Percentiles rank a stretch among this genome's conserved stretches.
Evolutionary conservation across 2,329 filamentous ascomycete species (phyloP).

Genomic region (Penicillium sp.): DNA sequence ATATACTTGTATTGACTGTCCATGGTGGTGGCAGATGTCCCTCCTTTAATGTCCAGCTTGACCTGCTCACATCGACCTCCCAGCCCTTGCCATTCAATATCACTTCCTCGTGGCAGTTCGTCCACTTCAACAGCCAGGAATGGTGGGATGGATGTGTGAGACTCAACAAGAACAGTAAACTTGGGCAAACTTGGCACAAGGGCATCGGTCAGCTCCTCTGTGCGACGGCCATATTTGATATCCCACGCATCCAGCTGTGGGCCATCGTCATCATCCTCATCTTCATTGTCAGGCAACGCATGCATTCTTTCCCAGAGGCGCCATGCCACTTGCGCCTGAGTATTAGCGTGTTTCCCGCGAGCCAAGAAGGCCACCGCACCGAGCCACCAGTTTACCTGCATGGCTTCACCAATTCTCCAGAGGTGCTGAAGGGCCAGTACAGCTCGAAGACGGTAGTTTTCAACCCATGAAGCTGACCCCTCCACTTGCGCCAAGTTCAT

Average conservation of each 20-base stretch:
- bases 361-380: conserved; percentile 74
- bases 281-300: conserved; percentile 18
- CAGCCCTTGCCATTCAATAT: conserved; percentile 80
- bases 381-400: conserved; percentile 71
- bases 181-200: conserved; percentile 24
- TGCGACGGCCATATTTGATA: conserved; percentile 57
- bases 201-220: conserved; percentile 37
- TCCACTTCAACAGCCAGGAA: conserved; percentile 75
- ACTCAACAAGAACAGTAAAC: conserved; percentile 29
- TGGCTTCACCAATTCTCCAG: conserved; percentile 74
- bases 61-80: conserved; percentile 52
- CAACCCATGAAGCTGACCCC: conserved; percentile 18
- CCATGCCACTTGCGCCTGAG: conserved; percentile 41
- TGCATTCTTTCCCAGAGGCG: conserved; percentile 49
- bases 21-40: conserved; percentile 23
- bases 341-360: conserved; percentile 32
- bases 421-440: conserved; percentile 82
- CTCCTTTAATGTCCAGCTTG: conserved; percentile 22
- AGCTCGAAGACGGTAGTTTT: conserved; percentile 58
- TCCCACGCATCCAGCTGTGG: conserved; percentile 50
- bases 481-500: conserved; percentile 57
- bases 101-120: conserved; percentile 69
- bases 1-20: conserved; percentile 29
- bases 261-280: conserved; percentile 52
- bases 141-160: conserved; percentile 53